A percentile compares a stretch with the other conserved stretches of the same genome.
Conservation (phyloP, 106 monocot genomes). For the Agapanthus africanus region DNA sequence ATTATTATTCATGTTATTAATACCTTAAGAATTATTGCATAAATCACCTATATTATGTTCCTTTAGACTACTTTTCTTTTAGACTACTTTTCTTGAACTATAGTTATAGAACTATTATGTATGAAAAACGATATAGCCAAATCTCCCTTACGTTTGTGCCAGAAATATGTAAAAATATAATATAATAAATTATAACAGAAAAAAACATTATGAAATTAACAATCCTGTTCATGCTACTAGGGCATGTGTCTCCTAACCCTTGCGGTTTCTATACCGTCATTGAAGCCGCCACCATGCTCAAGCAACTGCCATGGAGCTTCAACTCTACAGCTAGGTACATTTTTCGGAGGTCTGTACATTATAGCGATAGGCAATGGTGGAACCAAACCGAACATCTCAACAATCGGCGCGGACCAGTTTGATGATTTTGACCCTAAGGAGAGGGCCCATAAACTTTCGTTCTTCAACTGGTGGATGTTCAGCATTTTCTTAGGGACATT, state of each 20-base stretch:
- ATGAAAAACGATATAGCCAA: too few relatives aligned
- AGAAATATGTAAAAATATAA: too few relatives aligned
- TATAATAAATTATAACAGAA: too few relatives aligned
- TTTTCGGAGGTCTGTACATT: constrained; percentile 26
- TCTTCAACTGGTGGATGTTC: constrained; percentile 48
- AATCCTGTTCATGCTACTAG: too few relatives aligned
- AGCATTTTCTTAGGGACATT: constrained; percentile 28
- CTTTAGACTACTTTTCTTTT: too few relatives aligned
- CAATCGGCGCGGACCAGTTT: constrained; percentile 35
- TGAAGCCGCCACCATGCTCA: constrained; percentile 25
- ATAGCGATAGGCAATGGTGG: constrained; percentile 25
- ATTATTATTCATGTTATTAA: too few relatives aligned
- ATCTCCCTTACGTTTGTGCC: too few relatives aligned
- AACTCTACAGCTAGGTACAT: constrained; percentile 19
- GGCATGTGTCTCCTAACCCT: constrained; percentile 27
- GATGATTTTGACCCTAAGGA: constrained; percentile 30
- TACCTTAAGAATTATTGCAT: too few relatives aligned
- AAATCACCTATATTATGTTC: too few relatives aligned
- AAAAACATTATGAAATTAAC: too few relatives aligned
- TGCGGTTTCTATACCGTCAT: constrained; percentile 12
- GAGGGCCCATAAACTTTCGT: constrained; percentile 30
- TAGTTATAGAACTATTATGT: too few relatives aligned
- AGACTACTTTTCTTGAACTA: too few relatives aligned
- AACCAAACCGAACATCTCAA: constrained; percentile 33
- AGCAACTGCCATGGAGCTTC: constrained; percentile 13